phyloP scores from a whole-genome alignment of 176 grass and related monocot species.

The Oryza officinalis region DNA sequence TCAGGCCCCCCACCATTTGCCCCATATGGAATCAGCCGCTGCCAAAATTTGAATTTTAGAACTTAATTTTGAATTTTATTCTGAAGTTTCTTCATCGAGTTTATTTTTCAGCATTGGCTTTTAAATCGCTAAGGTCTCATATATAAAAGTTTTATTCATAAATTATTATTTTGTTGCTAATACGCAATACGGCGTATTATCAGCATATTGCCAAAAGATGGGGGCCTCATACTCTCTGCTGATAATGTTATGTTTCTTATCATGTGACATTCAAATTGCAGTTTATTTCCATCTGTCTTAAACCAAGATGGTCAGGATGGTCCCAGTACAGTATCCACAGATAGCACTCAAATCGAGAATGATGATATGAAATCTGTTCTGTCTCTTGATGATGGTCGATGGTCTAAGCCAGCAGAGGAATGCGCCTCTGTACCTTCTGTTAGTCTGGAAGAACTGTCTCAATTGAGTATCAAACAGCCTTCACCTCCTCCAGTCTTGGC shows the following conservation, averaged over 20 bases:
- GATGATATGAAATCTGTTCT: slow-evolving; percentile 91
- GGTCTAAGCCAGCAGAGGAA: slow-evolving; percentile 65
- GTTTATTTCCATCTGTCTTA: slow-evolving; percentile 55
- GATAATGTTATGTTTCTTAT: background rate
- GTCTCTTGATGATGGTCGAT: slow-evolving; percentile 97
- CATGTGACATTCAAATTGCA: slow-evolving; percentile 24
- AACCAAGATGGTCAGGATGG: slow-evolving; percentile 63
- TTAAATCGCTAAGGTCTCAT: no score
- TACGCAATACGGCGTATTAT: no score
- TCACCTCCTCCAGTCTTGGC: slow-evolving; percentile 88
- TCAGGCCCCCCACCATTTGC: no score
- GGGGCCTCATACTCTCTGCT: background rate
- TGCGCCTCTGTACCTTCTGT: slow-evolving; percentile 36
- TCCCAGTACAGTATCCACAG: slow-evolving; percentile 33
- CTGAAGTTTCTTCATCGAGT: no score
- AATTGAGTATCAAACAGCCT: slow-evolving; percentile 80
- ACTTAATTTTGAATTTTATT: no score
- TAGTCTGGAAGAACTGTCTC: slow-evolving; percentile 61
- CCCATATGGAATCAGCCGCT: no score
- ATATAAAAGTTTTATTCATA: no score
- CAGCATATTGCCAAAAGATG: no score
- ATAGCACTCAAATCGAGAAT: slow-evolving; percentile 46
- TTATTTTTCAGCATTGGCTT: no score
- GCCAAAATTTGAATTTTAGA: no score
- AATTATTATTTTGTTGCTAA: no score